Base-by-base conservation (phyloP, 2,329 filamentous ascomycete species). In the Colletotrichum truncatum region DNA sequence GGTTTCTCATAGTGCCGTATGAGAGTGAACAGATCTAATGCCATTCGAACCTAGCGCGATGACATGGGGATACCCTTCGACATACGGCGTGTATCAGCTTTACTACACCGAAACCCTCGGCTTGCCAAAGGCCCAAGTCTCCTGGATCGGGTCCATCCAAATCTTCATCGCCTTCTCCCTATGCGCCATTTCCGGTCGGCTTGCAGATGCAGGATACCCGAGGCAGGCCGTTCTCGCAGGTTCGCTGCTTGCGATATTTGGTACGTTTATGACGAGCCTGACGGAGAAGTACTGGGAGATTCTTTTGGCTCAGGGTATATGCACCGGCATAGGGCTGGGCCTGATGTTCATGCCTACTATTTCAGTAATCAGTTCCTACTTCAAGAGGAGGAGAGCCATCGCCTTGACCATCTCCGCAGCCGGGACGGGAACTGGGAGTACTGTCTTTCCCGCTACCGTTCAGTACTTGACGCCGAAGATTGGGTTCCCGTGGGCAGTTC, bases 401-500 rank as follows among this genome's bases (percentile, higher is more conserved):
- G 89, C 89, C 1, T 80, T 91, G 16, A 87, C 87, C 0, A 80
- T 89, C 7, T 82, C 82, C 9, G 86, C 88, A 0, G 84, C 84
- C 0, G 91, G 90, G 1, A 87, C 86, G 25, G 84, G 84, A 0
- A 85, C 85, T 0, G 90, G 90, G 1, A 89, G 89, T 0, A 77
- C 91, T 21, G 80, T 91, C 3, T 92, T 89, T 71, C 89, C 90
- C 0, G 79, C 86, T 2, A 81, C 87, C 16, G 80, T 85, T 1
- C 79, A 83, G 70, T 83, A 87, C 57, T 75, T 91, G 10, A 76
- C 90, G 2, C 86, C 88, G 0, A 80, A 78, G 16, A 76, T 91
- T 4, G 89, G 89, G 0, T 91, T 90, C 70, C 80, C 81, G 0
- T 91, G 89, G 88, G 89, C 89, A 0, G 82, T 90, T n/a, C 80